Conservation (phyloP, 306 rosid genomes). For the Mimosa pudica region DNA sequence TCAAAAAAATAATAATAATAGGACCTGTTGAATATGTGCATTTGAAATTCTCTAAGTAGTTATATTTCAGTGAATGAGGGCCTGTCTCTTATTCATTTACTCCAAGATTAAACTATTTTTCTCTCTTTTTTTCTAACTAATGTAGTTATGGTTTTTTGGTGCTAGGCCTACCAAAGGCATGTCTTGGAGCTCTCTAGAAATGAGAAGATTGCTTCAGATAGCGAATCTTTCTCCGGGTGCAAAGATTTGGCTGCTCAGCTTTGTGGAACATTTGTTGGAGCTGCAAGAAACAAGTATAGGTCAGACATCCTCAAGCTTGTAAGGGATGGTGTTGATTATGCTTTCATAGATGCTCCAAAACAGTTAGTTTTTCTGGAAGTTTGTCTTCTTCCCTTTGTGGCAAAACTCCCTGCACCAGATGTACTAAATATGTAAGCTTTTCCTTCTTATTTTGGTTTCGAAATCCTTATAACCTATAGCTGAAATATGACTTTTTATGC, state of each 20-base stretch:
- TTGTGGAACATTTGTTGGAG: conserved; percentile 79
- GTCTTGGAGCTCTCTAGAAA: conserved; percentile 48
- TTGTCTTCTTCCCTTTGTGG: conserved; percentile 69
- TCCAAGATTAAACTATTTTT: conserved; percentile 18
- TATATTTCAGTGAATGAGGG: conserved; percentile 7
- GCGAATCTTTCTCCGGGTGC: conserved; percentile 64
- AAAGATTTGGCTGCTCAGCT: conserved; percentile 82
- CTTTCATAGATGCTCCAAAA: conserved; percentile 80
- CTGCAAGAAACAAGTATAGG: conserved; percentile 79
- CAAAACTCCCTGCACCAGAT: conserved; percentile 80
- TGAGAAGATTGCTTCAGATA: conserved; percentile 54
- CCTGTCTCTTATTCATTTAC: conserved; percentile 16
- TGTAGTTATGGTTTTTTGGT: conserved; percentile 24
- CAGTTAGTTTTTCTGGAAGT: conserved; percentile 78
- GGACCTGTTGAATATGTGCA: conserved; percentile 1
- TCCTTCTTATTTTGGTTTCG: conserved; percentile 34
- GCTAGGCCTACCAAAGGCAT: conserved; percentile 74
- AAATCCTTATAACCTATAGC: conserved; percentile 30
- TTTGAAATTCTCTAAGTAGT: conserved; percentile 11
- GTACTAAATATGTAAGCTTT: conserved; percentile 69
- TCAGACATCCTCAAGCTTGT: conserved; percentile 73
- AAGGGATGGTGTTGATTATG: conserved; percentile 77
- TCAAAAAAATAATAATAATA: background rate
- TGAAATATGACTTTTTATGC: conserved; percentile 15
- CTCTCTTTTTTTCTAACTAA: conserved; percentile 29